Base-by-base conservation (phyloP, 2,329 filamentous ascomycete species). In the Chlorencoelia australis region DNA sequence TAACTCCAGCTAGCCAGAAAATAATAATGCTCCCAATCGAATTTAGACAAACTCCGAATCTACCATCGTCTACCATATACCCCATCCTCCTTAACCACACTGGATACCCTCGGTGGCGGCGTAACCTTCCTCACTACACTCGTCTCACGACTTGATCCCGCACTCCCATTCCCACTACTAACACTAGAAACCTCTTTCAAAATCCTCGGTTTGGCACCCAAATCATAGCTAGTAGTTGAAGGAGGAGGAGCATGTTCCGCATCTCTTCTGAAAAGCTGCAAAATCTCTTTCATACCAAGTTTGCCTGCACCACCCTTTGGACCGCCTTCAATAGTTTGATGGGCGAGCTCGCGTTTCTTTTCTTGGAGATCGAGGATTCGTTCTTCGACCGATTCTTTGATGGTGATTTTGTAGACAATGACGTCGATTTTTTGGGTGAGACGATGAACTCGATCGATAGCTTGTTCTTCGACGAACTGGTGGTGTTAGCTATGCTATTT, bases 381-480 rank as follows among this genome's bases (percentile, higher is more conserved):
- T 60, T 89, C 87, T 66, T 98, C 91, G 38, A 98, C 89, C 0
- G 82, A 88, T 47, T 81, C 71, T 47, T 75, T 74, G 43, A 98
- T 79, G 2, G 87, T 94, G 51, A 98, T 75, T 53, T 91, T 93
- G 68, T 94, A 98, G 45, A 98, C 86, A 38, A 89, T 76, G 21
- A 98, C 91, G 55, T 96, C 88, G 26, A 89, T 72, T 1, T 86
- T 95, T 61, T 98, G 91, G 26, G 94, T 96, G 35, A 98, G 79
- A n/a, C 91, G 86, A 58, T 98, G 91, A 17, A 98, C 91, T 37
- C 91, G 86, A 60, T 98, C 91, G 50, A 98, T 98, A 32, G 91
- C 91, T 67, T 98, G 91, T 59, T 98, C 91, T 66, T 98, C 91
- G 21, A 98, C 86, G 55, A 98, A 98, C 73, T 84, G 49, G n/a